Evolutionary conservation across 2,329 filamentous ascomycete genomes (phyloP), one percentile per base, ranked within the genome.

Genomic region (Aspergillus vadensis): DNA sequence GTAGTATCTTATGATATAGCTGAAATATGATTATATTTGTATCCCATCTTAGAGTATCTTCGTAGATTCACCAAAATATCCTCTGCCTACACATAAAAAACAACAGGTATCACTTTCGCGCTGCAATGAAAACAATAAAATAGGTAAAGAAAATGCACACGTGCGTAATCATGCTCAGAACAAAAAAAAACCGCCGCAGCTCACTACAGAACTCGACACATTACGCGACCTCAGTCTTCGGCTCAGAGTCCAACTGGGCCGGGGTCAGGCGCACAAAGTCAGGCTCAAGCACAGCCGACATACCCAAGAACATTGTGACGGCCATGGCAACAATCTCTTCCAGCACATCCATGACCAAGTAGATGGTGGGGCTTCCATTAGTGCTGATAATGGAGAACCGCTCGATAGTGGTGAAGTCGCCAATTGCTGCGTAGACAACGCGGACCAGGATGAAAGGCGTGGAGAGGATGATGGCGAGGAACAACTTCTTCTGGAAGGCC

Each of bases 261-360:
- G 53, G 27, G 14, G 30, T 30, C 5, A 32, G 21, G 23, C 44
- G 38, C 3, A 49, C 55, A 21, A 41, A 58, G 49, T 67, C 65
- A 2, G 14, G 15, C 48, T 59, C 41, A n/a, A 62, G 30, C 8
- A 69, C 65, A 48, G 67, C 65, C 10, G 56, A 68, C 12, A 67
- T 47, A 0, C 64, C 67, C 10, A 69, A 55, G 8, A 32, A 60
- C 56, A 73, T 61, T 21, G 58, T 61, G n/a, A 72, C 52, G 2
- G 32, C 61, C 57, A 72, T 68, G 44, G 64, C 68, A 41, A 68
- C 48, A 17, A 74, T 72, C 58, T 74, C 71, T 58, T 72, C 67
- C 53, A 74, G 59, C 25, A 73, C 72, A 47, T 49, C 51, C 72
- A 74, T 74, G 57, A 68, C 69, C 36, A 74, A 63, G 38, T 70